A percentile compares a stretch with the other conserved stretches of the same genome.
phyloP scores from a whole-genome alignment of 306 rosid species.

The Oemleria cerasiformis region DNA sequence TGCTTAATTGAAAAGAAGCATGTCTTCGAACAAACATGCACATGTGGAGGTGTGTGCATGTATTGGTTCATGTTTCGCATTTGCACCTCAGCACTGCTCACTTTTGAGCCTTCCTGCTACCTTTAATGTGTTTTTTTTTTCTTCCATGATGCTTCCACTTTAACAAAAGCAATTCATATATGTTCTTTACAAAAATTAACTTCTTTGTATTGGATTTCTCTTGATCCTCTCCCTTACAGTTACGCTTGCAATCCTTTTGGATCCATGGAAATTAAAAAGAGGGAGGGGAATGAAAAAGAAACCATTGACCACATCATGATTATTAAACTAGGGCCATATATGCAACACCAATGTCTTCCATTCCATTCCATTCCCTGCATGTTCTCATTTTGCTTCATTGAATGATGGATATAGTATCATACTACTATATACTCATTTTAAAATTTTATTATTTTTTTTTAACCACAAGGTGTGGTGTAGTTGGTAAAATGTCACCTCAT shows the following conservation, averaged over 20 bases:
- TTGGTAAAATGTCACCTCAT: too few species aligned
- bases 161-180: constrained; percentile 24
- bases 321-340: background rate
- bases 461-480: too few species aligned
- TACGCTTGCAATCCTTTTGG: constrained; percentile 20
- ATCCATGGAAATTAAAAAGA: background rate
- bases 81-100: constrained; percentile 1
- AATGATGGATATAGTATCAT: too few species aligned
- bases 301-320: constrained; percentile 7
- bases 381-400: background rate
- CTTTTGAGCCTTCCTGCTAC: background rate
- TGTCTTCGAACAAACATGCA: constrained; percentile 13
- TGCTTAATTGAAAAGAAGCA: constrained; percentile 1
- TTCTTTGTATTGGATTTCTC: constrained; percentile 17
- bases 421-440: too few species aligned
- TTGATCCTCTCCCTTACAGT: constrained; percentile 19
- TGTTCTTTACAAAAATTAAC: constrained; percentile 16
- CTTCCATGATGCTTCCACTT: constrained; percentile 19
- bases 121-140: background rate
- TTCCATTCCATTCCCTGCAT: background rate
- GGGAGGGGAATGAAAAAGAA: background rate
- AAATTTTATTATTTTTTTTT: too few species aligned
- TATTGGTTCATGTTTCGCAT: constrained; percentile 11
- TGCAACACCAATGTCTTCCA: background rate
- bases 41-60: constrained; percentile 12